Base-by-base conservation (phyloP, 495 filamentous ascomycete species). In the Penicillium turbatum region DNA sequence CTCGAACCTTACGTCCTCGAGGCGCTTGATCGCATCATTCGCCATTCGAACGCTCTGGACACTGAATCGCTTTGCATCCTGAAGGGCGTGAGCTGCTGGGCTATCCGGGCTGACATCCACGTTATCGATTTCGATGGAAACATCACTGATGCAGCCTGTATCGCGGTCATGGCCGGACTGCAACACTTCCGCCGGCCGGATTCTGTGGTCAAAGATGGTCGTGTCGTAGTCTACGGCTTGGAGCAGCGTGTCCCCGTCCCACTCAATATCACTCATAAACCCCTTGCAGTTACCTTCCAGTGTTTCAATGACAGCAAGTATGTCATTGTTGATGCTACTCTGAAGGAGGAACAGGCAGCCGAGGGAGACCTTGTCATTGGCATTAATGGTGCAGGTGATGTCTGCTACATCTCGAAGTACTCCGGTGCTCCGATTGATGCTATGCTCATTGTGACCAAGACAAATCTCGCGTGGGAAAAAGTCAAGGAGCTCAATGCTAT, bases 11-110 rank as follows among this genome's bases (percentile, higher is more conserved):
- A 93, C 48, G 83, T 96, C 38, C 88, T 92, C 9, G 85, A 91
- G 34, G 78, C 92, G 43, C 86, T 98, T 32, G 93, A 98, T 70
- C 91, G 95, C 61, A 85, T 95, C 13, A 83, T 98, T 54, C 92
- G 95, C 26, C 89, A 92, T 41, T 95, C 90, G 6, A 83, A 83
- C 55, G 93, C 93, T 9, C 79, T 98, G 21, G 91, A 96, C 65
- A 96, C 90, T 26, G 93, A 98, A 73, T 95, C 90, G 1, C 81
- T 98, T 27, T 98, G 93, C 67, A 88, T 98, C 12, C 71, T 97
- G 19, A 90, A 93, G 21, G 90, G 89, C 12, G 76, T 86, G 48
- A 95, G 92, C 69, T 90, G 87, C 72, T 98, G 93, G 88, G 82
- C 81, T 42, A 78, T 98, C 46, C 87, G 89, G 21, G 90, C 90